Evolutionary conservation across 2,329 filamentous ascomycete genomes (phyloP), one percentile per base, ranked within the genome.

Genomic region (Ophiognomonia clavigignenti-juglandacearum): DNA sequence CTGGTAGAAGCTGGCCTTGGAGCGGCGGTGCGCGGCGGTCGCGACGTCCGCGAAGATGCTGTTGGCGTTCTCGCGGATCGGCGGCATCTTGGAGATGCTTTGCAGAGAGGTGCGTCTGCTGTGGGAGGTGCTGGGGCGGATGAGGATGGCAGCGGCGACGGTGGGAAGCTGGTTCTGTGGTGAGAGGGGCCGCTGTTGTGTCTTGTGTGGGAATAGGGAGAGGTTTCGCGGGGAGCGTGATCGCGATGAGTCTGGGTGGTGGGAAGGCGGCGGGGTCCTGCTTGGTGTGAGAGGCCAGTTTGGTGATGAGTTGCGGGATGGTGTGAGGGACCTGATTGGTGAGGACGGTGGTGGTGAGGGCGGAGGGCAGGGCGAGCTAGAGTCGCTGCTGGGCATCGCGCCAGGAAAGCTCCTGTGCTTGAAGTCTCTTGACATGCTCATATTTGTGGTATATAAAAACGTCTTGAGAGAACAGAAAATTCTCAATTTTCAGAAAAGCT

Each of bases 1-100:
- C 34, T 44, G 49, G 34, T 51, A 51, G 20, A 45, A 48, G 6
- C 38, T 31, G 18, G 11, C 13, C 22, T 41, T 44, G 14, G 36
- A 35, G 19, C 39, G 39, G 6, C 39, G 23, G 8, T 37, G n/a
- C n/a, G 23, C 39, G 4, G 32, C 9, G 9, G 19, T 11, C 16
- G 31, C 24, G 8, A 47, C 16, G 19, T 43, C 43, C n/a, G 20
- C 38, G 42, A 48, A 39, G 22, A 48, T 35, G 27, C 37, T 32
- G 10, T 45, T 26, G 9, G 47, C 41, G 18, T 51, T 42, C 24
- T 51, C 49, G 26, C 35, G 19, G 29, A 51, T 51, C 11, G 39
- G 39, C 4, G 49, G 49, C 45, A 51, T 42, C n/a, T 29, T 38
- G 26, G 43, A 34, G 16, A 51, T 22, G 38, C 39, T 45, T 16